Evolutionary conservation across 495 filamentous ascomycete species (phyloP), one percentile per base, ranked within the genome.

Genomic region (Daldinia loculata): DNA sequence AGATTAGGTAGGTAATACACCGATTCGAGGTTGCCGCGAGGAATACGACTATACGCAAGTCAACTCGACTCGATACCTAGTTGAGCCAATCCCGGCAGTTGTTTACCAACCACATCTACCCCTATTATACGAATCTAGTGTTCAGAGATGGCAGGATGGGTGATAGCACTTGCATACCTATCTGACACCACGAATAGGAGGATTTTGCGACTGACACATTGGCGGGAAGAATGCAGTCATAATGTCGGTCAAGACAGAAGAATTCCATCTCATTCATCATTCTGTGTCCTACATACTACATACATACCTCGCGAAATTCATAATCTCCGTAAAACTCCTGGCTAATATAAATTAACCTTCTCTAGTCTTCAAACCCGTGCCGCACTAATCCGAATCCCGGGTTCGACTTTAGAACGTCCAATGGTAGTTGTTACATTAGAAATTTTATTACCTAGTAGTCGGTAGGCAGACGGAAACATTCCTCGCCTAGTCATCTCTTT

Each of bases 201-300:
- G 9, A 12, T 0, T 48, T 48, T 48, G 43, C 41, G 32, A 7
- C 19, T 17, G 50, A 8, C 24, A 53, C 41, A 63, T 52, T 41
- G 26, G 11, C 41, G 12, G 5, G 11, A 32, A 36, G 6, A 17
- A 30, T 53, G 27, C 26, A 60, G 59, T 65, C 65, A 57, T 61
- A 69, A 63, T 57, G 61, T 72, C 70, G 70, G 70, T 72, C 60
- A 72, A 56, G 50, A 52, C 15, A 62, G 26, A 30, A 52, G 30
- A 52, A 55, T 3, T 26, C 24, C 24, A 26, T 34, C 32, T 3
- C 32, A 34, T 34, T 34, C 32, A 34, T 34, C 2, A 34, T 11
- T 7, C 29, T 8, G 7, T 34, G 6, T 34, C 9, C 32, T 34
- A 12, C 7, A 5, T n/a, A 34, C 2, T 11, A 34, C 8, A 11